Conservation (phyloP, 352 stramenopile species). For the Albugo candida region DNA sequence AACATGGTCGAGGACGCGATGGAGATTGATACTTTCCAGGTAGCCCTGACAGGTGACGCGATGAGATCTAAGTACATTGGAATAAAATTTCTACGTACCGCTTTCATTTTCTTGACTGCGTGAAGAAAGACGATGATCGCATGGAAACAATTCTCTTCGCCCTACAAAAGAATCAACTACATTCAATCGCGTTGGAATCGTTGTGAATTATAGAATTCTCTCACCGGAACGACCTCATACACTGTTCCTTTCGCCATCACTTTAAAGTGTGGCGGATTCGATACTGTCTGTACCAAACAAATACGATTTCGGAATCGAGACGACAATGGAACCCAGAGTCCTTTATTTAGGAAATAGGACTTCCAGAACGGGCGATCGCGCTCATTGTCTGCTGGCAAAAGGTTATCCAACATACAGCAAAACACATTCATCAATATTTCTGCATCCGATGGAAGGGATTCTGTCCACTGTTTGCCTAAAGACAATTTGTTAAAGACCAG, state of each 20-base stretch:
- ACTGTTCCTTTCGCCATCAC: conserved; percentile 50
- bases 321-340: conserved; percentile 52
- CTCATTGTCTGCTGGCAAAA: conserved; percentile 53
- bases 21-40: conserved; percentile 75
- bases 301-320: conserved; percentile 41
- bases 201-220: conserved; percentile 6
- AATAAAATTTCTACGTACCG: conserved; percentile 17
- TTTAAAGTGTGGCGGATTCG: conserved; percentile 68
- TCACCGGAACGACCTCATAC: conserved; percentile 62
- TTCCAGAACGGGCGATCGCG: conserved; percentile 67
- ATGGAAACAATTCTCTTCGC: conserved; percentile 72
- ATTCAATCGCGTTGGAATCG: background rate
- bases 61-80: background rate
- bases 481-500: background rate
- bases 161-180: conserved; percentile 12
- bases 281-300: conserved; percentile 58
- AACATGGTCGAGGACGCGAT: conserved; percentile 65
- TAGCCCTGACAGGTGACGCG: conserved; percentile 23
- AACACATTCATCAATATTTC: conserved; percentile 81
- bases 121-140: conserved; percentile 70
- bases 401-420: conserved; percentile 77
- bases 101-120: conserved; percentile 71
- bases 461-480: conserved; percentile 58
- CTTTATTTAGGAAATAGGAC: conserved; percentile 58
- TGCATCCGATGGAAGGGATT: conserved; percentile 50